Conservation (phyloP, 441 rosid species). For the Codiaeum variegatum region DNA sequence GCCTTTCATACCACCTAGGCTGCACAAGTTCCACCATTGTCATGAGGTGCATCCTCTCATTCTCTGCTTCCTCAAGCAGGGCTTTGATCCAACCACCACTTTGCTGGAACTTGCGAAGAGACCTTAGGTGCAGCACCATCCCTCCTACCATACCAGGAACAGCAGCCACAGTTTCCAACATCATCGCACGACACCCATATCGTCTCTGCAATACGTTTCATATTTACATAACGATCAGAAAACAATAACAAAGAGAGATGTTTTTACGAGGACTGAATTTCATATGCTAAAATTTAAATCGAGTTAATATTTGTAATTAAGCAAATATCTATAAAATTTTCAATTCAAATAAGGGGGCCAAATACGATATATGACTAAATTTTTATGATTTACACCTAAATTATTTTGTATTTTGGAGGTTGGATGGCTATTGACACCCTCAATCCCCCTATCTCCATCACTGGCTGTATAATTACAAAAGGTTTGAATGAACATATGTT, state of each 20-base stretch:
- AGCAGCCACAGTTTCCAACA: slow-evolving; percentile 85
- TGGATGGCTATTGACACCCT: too few relatives aligned
- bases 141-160: slow-evolving; percentile 95
- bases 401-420: too few relatives aligned
- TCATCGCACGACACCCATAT: slow-evolving; percentile 73
- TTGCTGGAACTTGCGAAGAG: slow-evolving; percentile 69
- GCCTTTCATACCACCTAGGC: slow-evolving; percentile 80
- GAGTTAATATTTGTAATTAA: too few relatives aligned
- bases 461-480: background rate
- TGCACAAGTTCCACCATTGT: slow-evolving; percentile 70
- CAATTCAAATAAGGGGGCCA: too few relatives aligned
- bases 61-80: slow-evolving; percentile 84
- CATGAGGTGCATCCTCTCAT: slow-evolving; percentile 95
- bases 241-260: background rate
- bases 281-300: too few relatives aligned
- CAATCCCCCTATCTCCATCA: too few relatives aligned
- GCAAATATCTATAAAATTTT: too few relatives aligned
- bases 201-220: slow-evolving; percentile 39
- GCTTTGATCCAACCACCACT: slow-evolving; percentile 96
- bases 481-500: background rate
- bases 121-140: slow-evolving; percentile 70
- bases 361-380: too few relatives aligned
- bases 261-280: too few relatives aligned
- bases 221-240: background rate
- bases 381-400: too few relatives aligned